Evolutionary conservation across 768 basidiomycete genomes (phyloP), one percentile per base, ranked within the genome.

Genomic region (Leccinum broughii): DNA sequence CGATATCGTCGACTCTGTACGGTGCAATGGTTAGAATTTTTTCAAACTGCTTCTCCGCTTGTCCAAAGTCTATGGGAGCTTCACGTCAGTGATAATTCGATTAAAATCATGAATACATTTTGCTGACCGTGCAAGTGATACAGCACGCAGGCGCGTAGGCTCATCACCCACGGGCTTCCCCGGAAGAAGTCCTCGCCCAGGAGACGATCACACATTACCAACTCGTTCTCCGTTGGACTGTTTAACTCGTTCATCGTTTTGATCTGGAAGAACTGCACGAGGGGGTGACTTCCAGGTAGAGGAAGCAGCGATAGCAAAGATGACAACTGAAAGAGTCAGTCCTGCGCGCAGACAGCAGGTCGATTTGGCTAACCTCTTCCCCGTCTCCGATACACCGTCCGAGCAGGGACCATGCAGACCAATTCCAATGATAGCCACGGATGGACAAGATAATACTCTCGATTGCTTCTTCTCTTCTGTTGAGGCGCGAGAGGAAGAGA

Each of bases 341-440:
- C 28, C 7, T 9, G 51, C 9, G 3, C 50, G 22, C 6, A 54
- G 55, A 52, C 14, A 35, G 51, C 15, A 20, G 6, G 48, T 30
- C 24, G 34, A 58, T 50, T 51, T 46, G 46, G 37, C 71, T 39
- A 57, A 95, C 95, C 87, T 96, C 93, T 76, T 94, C 92, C 15
- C 85, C 86, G 62, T 94, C 92, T 14, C 85, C 83, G 34, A 95
- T 81, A 69, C 91, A 90, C 56, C 85, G 85, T 3, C 83, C 83
- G n/a, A 98, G 78, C 48, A 93, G 81, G 8, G 83, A 77, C 95
- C 95, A 98, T n/a, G 86, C 79, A 28, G 91, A 90, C 95, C 95
- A 98, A 70, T 98, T 98, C 87, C 92, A 98, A 13, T 91, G 89
- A 68, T 88, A 92, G 6, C 81, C 81, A 39, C 82, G 80, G 48